Evolutionary conservation across 2,329 filamentous ascomycete genomes (phyloP).

Genomic region (Colletotrichum nymphaeae): DNA sequence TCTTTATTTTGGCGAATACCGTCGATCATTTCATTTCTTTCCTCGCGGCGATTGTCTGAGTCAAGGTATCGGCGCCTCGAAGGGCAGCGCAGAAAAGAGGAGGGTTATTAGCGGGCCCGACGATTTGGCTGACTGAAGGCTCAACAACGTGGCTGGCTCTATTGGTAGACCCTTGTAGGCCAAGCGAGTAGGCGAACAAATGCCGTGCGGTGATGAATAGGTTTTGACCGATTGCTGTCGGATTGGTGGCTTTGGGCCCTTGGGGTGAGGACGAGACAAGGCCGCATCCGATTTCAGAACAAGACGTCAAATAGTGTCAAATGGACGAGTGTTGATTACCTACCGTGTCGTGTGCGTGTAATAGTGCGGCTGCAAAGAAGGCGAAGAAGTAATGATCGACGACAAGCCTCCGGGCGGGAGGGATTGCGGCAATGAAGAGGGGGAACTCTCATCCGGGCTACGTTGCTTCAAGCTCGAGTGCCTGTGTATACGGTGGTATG

Average conservation of each 20-base stretch:
- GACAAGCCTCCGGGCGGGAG: constrained; percentile 3
- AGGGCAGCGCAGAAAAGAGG: neutral
- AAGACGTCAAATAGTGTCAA: neutral
- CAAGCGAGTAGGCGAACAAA: neutral
- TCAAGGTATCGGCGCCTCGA: neutral
- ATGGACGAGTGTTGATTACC: neutral
- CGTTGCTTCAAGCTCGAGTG: neutral
- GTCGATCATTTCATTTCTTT: constrained; percentile 9
- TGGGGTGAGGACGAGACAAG: neutral
- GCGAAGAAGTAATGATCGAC: constrained; percentile 29
- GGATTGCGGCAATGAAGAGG: neutral
- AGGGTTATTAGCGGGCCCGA: neutral
- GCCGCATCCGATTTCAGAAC: neutral
- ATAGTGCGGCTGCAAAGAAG: constrained; percentile 1
- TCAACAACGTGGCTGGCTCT: constrained; percentile 18
- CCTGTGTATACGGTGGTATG: neutral
- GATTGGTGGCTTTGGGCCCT: neutral
- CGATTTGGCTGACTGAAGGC: constrained; percentile 11
- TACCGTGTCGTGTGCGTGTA: neutral
- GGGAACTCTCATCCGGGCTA: neutral
- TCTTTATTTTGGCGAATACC: constrained; percentile 2
- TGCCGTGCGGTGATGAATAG: neutral
- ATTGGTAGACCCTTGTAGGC: neutral
- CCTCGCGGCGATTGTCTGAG: neutral
- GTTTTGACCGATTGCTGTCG: neutral